Conservation (phyloP, 2,329 filamentous ascomycete genomes). For the Ascochyta koolunga region DNA sequence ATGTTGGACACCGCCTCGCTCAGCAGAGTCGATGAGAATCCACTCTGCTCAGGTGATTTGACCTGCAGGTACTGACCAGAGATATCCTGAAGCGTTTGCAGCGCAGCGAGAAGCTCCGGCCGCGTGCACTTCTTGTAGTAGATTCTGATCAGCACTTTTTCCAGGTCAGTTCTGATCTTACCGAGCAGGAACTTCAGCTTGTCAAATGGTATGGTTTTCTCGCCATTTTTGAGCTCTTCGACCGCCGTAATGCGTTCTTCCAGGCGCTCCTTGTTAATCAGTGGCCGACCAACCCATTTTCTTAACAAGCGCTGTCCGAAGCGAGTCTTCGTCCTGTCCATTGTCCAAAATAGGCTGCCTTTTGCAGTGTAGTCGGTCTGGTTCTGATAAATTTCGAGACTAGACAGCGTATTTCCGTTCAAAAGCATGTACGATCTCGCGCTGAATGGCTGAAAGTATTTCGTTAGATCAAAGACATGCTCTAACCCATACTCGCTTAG, state of each 20-base stretch:
- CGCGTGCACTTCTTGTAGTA: constrained; percentile 97
- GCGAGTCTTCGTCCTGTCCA: constrained; percentile 89
- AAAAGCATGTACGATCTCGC: constrained; percentile 93
- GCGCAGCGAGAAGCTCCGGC: constrained; percentile 80
- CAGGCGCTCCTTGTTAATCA: constrained; percentile 76
- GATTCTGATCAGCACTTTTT: constrained; percentile 90
- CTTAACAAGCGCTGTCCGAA: constrained; percentile 87
- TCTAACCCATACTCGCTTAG: constrained; percentile 90
- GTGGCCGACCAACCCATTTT: constrained; percentile 92
- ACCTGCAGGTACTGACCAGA: constrained; percentile 75
- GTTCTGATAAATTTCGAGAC: constrained; percentile 94
- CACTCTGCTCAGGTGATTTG: constrained; percentile 67
- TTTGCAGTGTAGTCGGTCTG: constrained; percentile 84
- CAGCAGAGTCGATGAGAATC: constrained; percentile 74
- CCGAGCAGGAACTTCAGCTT: constrained; percentile 74
- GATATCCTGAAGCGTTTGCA: constrained; percentile 85
- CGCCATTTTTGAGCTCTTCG: constrained; percentile 77
- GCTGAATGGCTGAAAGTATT: constrained; percentile 96
- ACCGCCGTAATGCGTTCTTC: constrained; percentile 84
- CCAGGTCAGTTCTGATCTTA: constrained; percentile 79
- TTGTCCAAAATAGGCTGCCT: constrained; percentile 92
- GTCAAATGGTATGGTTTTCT: constrained; percentile 71
- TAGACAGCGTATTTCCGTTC: constrained; percentile 92
- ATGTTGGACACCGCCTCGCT: constrained; percentile 74
- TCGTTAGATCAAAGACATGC: constrained; percentile 94